Evolutionary conservation across 2,329 filamentous ascomycete species (phyloP), one percentile per base, ranked within the genome.

Genomic region (Sphaerulina musiva): DNA sequence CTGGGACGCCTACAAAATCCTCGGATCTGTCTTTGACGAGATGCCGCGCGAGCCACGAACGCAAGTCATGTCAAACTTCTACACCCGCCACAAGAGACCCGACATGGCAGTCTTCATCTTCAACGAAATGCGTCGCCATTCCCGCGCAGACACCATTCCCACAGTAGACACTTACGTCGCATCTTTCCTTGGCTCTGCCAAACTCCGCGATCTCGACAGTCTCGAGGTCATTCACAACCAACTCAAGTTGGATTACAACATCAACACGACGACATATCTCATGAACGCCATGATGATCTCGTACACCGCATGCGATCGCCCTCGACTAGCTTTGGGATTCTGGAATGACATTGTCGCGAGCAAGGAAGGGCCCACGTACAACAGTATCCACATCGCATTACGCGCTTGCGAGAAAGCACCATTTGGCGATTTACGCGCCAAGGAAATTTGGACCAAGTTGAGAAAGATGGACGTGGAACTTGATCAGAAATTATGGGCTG

Each of bases 41-140:
- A 85, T 85, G 0, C 76, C 81, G n/a, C 76, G 82, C 5, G 74
- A 78, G 2, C 76, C 80, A 47, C 85, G 92, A 8, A 82, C 84
- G 11, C 71, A 77, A 26, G 76, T 96, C 43, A 95, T 98, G 87
- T 79, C 84, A 20, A 77, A 80, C 20, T 96, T 97, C 72, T 95
- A 97, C 72, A 73, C 78, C 6, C 84, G 89, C 10, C 34, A 38
- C 39, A 78, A 81, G 29, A 83, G 90, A 9, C 79, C 88, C 10
- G 91, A 97, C 65, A 90, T 96, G 80, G 91, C 88, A 2, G 83
- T 83, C 45, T 79, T 90, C 58, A 83, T 95, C 34, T 96, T 98
- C 70, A 87, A 87, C 11, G 89, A 96, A 68, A 97, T 97, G 91
- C 86, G 90, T n/a, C 80, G 86, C 48, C 85, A 90, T 59, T 77